Percentiles rank a stretch among this genome's conserved stretches.
Conservation (phyloP, 352 stramenopile genomes). For the Phytopythium helicoides region DNA sequence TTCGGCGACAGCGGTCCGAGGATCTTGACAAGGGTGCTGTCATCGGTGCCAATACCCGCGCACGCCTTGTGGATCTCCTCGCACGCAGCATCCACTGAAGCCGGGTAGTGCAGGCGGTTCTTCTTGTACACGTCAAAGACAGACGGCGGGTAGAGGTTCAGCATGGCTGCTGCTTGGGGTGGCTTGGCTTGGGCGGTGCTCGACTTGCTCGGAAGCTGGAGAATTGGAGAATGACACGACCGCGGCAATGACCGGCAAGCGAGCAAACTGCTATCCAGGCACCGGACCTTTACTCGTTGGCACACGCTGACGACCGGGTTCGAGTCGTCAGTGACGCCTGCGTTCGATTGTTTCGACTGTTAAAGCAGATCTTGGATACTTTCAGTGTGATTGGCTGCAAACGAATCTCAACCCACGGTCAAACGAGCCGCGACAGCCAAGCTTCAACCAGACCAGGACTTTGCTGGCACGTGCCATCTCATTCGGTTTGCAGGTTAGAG, state of each 20-base stretch:
- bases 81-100: conserved; percentile 41
- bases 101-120: conserved; percentile 37
- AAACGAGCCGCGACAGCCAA: too few relatives aligned
- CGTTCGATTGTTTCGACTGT: too few relatives aligned
- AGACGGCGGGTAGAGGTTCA: conserved; percentile 59
- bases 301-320: not conserved
- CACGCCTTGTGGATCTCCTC: conserved; percentile 71
- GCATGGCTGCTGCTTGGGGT: conserved; percentile 17
- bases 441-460: too few relatives aligned
- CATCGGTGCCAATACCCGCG: conserved; percentile 60
- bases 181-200: conserved; percentile 1
- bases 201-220: conserved; percentile 4
- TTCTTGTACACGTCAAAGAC: conserved; percentile 68
- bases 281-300: too few relatives aligned
- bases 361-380: too few relatives aligned
- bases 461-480: too few relatives aligned
- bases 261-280: too few relatives aligned
- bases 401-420: too few relatives aligned
- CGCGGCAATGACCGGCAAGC: too few relatives aligned
- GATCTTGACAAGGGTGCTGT: conserved; percentile 53
- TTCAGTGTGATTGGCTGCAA: too few relatives aligned
- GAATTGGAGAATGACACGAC: conserved; percentile 42
- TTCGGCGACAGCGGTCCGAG: conserved; percentile 41
- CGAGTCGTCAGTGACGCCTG: not conserved
- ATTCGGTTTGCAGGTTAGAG: too few relatives aligned